Conservation (phyloP, 768 basidiomycete species). For the Boletus edulis region DNA sequence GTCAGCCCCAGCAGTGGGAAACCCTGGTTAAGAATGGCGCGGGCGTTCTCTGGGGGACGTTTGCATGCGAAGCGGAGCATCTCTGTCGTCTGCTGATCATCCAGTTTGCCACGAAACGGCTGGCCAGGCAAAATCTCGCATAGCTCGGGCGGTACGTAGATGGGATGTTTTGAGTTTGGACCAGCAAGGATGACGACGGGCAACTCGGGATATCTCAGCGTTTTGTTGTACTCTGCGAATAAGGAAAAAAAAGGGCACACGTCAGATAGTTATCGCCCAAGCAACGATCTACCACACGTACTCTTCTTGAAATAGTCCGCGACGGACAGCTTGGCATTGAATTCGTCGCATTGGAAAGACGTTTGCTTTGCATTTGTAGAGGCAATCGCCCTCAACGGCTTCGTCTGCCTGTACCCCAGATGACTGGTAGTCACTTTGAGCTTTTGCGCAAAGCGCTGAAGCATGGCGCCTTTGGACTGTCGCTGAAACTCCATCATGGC, state of each 20-base stretch:
- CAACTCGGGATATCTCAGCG: constrained; percentile 46
- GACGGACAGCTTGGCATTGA: constrained; percentile 52
- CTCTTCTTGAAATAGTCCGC: constrained; percentile 63
- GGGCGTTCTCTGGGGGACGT: constrained; percentile 56
- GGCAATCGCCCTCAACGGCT: constrained; percentile 42
- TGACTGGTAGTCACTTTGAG: constrained; percentile 59
- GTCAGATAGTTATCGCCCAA: constrained; percentile 2
- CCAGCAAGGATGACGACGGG: constrained; percentile 56
- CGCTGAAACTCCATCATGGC: constrained; percentile 49
- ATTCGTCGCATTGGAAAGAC: constrained; percentile 57
- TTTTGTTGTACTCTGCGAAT: constrained; percentile 56
- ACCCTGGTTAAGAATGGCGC: constrained; percentile 56
- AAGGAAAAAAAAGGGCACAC: not conserved
- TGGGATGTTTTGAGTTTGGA: constrained; percentile 25
- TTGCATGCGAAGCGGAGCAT: constrained; percentile 75
- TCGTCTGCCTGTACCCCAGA: constrained; percentile 51
- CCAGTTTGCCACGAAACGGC: constrained; percentile 59
- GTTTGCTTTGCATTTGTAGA: constrained; percentile 42
- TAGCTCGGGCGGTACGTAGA: constrained; percentile 64
- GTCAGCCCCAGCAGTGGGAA: constrained; percentile 54
- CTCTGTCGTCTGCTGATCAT: constrained; percentile 55
- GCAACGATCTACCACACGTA: constrained; percentile 31
- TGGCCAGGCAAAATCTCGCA: constrained; percentile 63
- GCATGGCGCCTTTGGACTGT: constrained; percentile 42
- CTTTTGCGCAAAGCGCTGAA: constrained; percentile 46